phyloP scores from a whole-genome alignment of 2,329 filamentous ascomycete genomes.

The Venturiaceae sp. region DNA sequence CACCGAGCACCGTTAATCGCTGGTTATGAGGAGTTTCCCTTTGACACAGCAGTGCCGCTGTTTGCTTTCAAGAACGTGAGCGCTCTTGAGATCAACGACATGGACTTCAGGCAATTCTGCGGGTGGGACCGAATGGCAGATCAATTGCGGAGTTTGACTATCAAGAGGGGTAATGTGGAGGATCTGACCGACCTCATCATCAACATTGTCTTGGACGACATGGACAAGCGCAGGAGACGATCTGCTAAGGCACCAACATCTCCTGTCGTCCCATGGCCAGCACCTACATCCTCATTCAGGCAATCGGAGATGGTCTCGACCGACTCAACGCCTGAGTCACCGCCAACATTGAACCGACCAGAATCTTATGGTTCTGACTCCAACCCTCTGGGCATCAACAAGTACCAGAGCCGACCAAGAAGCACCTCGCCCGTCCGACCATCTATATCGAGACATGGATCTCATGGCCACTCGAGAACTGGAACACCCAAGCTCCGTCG shows the following conservation, averaged over 20 bases:
- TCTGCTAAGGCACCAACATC: constrained; percentile 81
- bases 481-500: constrained; percentile 66
- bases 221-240: constrained; percentile 80
- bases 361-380: constrained; percentile 40
- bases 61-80: constrained; percentile 96
- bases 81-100: constrained; percentile 84
- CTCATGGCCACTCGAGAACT: constrained; percentile 54
- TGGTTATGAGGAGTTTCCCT: constrained; percentile 95
- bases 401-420: constrained; percentile 40
- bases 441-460: constrained; percentile 61
- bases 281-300: constrained; percentile 51
- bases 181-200: constrained; percentile 85
- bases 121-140: constrained; percentile 94
- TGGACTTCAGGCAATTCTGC: constrained; percentile 94
- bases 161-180: constrained; percentile 80
- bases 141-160: constrained; percentile 76
- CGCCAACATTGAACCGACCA: constrained; percentile 36
- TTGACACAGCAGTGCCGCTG: constrained; percentile 94
- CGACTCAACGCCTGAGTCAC: constrained; percentile 57
- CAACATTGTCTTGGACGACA: constrained; percentile 91
- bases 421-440: constrained; percentile 79
- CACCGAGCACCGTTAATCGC: constrained; percentile 82
- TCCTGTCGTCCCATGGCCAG: constrained; percentile 61
- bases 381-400: constrained; percentile 38
- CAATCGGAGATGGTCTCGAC: constrained; percentile 60